Conservation (phyloP, 2,329 filamentous ascomycete species). For the Macrophomina phaseolina region DNA sequence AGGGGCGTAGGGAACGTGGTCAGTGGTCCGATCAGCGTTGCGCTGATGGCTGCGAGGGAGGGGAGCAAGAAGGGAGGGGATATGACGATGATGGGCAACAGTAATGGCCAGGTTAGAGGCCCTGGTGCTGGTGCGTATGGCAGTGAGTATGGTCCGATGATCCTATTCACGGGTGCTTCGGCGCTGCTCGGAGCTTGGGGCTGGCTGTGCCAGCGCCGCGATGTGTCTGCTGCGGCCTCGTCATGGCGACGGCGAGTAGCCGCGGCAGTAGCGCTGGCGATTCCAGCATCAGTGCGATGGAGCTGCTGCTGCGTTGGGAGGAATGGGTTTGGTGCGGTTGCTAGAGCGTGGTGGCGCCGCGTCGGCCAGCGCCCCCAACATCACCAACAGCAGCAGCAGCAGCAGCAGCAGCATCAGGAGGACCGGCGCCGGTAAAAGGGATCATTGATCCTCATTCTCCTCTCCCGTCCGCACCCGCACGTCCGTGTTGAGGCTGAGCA, state of each 20-base stretch:
- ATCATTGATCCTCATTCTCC: conserved; percentile 3
- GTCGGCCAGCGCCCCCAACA: not conserved
- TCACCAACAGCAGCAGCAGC: not conserved
- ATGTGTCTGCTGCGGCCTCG: not conserved
- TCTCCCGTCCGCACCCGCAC: too few relatives aligned
- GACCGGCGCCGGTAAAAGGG: not conserved
- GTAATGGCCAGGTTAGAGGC: conserved; percentile 29
- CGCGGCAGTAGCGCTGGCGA: not conserved
- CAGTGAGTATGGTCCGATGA: conserved; percentile 42
- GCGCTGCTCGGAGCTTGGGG: conserved; percentile 30
- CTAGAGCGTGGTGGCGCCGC: conserved; percentile 6
- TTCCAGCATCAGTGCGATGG: not conserved
- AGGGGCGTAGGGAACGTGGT: conserved; percentile 57
- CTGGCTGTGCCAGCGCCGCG: conserved; percentile 14
- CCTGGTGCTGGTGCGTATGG: conserved; percentile 39
- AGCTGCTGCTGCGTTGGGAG: not conserved
- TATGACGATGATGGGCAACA: conserved; percentile 13
- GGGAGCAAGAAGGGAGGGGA: conserved; percentile 26
- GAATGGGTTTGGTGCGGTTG: conserved; percentile 1
- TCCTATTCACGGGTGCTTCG: conserved; percentile 46
- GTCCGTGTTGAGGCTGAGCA: conserved; percentile 16
- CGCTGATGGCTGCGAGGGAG: conserved; percentile 36
- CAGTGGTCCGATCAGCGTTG: conserved; percentile 56
- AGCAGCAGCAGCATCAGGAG: not conserved
- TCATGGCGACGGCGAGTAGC: conserved; percentile 5